Evolutionary conservation across 2,329 filamentous ascomycete species (phyloP).

Genomic region (Fusarium falciforme): DNA sequence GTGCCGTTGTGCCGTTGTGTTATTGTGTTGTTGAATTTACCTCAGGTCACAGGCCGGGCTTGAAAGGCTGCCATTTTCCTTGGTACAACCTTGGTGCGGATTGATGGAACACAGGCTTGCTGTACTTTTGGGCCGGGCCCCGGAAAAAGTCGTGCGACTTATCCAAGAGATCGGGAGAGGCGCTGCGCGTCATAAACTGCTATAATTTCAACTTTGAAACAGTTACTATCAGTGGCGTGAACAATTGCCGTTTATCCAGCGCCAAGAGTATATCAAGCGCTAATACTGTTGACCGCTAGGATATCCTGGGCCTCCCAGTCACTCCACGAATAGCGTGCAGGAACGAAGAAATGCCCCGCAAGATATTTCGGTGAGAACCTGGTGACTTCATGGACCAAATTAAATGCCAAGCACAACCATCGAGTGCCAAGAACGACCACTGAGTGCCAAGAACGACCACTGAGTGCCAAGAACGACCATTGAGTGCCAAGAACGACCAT

Average conservation of each 20-base stretch:
- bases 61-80: not conserved
- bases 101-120: conserved; percentile 2
- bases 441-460: not conserved
- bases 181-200: not conserved
- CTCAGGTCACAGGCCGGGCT: conserved; percentile 1
- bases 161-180: not conserved
- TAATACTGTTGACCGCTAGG: not conserved
- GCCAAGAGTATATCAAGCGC: not conserved
- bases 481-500: not conserved
- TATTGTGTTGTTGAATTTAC: not conserved
- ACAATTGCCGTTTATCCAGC: not conserved
- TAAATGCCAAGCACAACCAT: not conserved
- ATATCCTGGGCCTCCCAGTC: not conserved
- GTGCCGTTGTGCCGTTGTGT: not conserved
- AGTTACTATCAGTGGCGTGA: not conserved
- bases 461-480: not conserved
- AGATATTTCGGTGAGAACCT: not conserved
- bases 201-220: not conserved
- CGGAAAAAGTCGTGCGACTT: not conserved
- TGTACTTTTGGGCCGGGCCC: not conserved
- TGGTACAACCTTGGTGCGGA: not conserved
- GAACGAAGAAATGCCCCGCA: not conserved
- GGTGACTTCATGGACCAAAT: not conserved
- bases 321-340: not conserved
- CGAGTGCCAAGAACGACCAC: not conserved